Evolutionary conservation across 1,139 yeast species (phyloP).

Genomic region (Kodamaea sp.): DNA sequence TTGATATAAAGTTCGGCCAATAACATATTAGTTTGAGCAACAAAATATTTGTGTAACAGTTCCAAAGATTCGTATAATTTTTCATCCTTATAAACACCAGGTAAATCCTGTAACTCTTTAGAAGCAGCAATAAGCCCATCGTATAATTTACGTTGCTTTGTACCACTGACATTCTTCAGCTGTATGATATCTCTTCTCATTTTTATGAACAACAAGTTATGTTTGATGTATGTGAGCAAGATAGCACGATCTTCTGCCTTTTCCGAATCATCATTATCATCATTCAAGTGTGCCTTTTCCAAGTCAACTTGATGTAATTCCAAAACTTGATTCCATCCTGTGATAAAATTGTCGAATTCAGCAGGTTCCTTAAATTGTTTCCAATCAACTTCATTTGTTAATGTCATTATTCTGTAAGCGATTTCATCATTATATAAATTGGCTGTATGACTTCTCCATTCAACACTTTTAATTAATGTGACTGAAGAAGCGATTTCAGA

Average conservation of each 20-base stretch:
- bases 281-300: conserved; percentile 22
- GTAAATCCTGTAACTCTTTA: conserved; percentile 65
- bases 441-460: conserved; percentile 79
- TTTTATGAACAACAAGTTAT: conserved; percentile 60
- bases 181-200: conserved; percentile 60
- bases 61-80: conserved; percentile 55
- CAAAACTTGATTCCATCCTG: conserved; percentile 38
- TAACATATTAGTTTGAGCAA: conserved; percentile 37
- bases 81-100: conserved; percentile 89
- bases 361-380: conserved; percentile 17
- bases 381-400: conserved; percentile 40
- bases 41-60: conserved; percentile 45
- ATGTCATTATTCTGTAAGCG: conserved; percentile 53
- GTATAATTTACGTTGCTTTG: conserved; percentile 39
- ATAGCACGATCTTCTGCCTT: conserved; percentile 73
- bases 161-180: neutral
- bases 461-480: conserved; percentile 35
- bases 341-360: conserved; percentile 31
- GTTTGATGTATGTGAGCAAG: conserved; percentile 68
- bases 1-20: conserved; percentile 51
- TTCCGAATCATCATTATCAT: conserved; percentile 46
- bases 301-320: conserved; percentile 24
- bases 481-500: conserved; percentile 29
- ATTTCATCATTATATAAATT: conserved; percentile 66
- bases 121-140: conserved; percentile 47